A percentile compares a stretch with the other conserved stretches of the same genome.
These are phyloP conservation scores for Ceratobasidium theobromae DNA, from an alignment of 1,284 basidiomycete genomes.

Conservation along the genomic window DNA sequence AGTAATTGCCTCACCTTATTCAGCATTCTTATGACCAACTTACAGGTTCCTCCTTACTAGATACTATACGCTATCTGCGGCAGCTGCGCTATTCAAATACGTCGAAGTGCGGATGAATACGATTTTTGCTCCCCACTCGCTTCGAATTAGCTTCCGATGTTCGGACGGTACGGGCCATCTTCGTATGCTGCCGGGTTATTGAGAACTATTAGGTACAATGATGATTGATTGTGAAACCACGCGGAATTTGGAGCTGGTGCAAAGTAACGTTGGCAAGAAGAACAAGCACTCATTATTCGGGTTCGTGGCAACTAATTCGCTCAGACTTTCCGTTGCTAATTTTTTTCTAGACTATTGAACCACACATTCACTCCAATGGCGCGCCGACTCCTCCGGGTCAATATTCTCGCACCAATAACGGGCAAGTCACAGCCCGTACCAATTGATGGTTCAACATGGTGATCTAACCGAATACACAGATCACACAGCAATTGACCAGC, in stretches of 20 bases:
- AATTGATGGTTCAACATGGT: no score
- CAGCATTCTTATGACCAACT: background rate
- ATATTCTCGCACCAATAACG: constrained; percentile 81
- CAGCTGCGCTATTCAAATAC: constrained; percentile 82
- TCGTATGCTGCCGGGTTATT: background rate
- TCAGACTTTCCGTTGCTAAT: background rate
- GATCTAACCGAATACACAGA: constrained; percentile 34
- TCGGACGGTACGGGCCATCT: constrained; percentile 52
- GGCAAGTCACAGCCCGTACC: constrained; percentile 48
- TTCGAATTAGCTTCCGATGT: constrained; percentile 78
- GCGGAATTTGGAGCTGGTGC: constrained; percentile 82
- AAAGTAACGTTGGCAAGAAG: constrained; percentile 66
- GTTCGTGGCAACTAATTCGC: constrained; percentile 48
- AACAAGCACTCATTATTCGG: constrained; percentile 70
- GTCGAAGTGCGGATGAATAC: constrained; percentile 66
- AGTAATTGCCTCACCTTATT: constrained; percentile 53
- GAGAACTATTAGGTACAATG: constrained; percentile 67
- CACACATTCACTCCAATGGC: constrained; percentile 89
- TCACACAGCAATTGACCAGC: constrained; percentile 42
- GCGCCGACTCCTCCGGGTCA: constrained; percentile 71
- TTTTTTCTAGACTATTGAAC: constrained; percentile 47
- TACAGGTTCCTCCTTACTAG: constrained; percentile 46
- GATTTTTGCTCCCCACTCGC: constrained; percentile 66
- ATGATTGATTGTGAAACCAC: constrained; percentile 88
- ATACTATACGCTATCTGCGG: constrained; percentile 84